These are phyloP conservation scores for Monilinia vaccinii-corymbosi DNA, from an alignment of 2,329 filamentous ascomycete genomes.

Conservation along the genomic window DNA sequence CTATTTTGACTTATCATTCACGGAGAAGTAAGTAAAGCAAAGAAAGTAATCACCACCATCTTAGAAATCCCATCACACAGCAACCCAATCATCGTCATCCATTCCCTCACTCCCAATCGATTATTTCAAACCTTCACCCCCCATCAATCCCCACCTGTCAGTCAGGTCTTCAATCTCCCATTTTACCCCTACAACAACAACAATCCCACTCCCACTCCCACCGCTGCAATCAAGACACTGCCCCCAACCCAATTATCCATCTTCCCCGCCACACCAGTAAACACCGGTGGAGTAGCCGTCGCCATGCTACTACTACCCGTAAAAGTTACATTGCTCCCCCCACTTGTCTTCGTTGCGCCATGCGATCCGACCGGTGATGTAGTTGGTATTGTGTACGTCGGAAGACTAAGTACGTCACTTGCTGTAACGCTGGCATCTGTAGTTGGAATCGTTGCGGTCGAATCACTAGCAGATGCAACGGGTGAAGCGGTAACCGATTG, in stretches of 20 bases:
- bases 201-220: conserved; percentile 1
- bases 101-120: too few species aligned
- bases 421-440: background rate
- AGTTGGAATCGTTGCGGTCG: background rate
- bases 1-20: too few species aligned
- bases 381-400: background rate
- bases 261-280: background rate
- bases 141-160: background rate
- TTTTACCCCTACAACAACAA: background rate
- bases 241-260: background rate
- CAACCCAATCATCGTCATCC: background rate
- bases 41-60: background rate
- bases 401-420: background rate
- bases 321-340: background rate
- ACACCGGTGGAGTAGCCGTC: background rate
- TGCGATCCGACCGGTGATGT: background rate
- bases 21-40: too few species aligned
- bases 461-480: background rate
- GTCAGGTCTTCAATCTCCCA: background rate
- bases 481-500: background rate
- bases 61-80: background rate
- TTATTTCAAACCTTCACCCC: background rate
- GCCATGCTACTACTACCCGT: background rate
- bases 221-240: background rate
- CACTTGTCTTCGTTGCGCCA: background rate